Base-by-base conservation (phyloP, 192 early-diverging fungal species). In the Gigaspora rosea region DNA sequence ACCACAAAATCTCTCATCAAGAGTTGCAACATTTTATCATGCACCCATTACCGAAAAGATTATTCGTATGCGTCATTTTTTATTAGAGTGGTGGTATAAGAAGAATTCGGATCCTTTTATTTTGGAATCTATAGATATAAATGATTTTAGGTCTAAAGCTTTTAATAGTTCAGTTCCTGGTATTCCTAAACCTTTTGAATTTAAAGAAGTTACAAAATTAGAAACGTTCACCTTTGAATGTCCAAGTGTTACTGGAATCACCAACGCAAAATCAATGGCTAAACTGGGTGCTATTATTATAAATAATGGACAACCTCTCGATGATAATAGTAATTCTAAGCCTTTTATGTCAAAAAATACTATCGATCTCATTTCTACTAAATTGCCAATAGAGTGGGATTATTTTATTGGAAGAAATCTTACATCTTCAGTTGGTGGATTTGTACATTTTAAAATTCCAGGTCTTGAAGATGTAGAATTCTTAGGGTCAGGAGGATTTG, bases 401-500 rank as follows among this genome's bases (percentile, higher is more conserved):
- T 56, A 73, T 63, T 50, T 70, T 65, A 68, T 78, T 36, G 36
- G n/a, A 11, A 71, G 75, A 41, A 70, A 16, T 77, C 58, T 82
- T 6, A 78, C 71, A 15, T 80, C 77, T 59, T 64, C 70, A 47
- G 68, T 59, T 22, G 86, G 90, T 56, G 90, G 87, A 8, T 83
- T 80, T 79, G 79, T 78, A n/a, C 33, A 62, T 13, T 69, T 62
- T 10, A 20, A 11, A 15, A 10, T 75, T 0, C 27, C 80, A 51
- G 11, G 76, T 48, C 27, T 80, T 10, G 76, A 82, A n/a, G 73
- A 79, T 13, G 78, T 86, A 46, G 73, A 77, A 18, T 80, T 85
- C 50, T 77, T 85, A 57, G 90, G 91, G 12, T 92, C 89, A 89
- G 85, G 84, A 2, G 92, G 92, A 2, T 84, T 83, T 8, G 91